A percentile compares a stretch with the other conserved stretches of the same genome.
Conservation (phyloP, 768 basidiomycete species). For the Macrocybe gigantea region DNA sequence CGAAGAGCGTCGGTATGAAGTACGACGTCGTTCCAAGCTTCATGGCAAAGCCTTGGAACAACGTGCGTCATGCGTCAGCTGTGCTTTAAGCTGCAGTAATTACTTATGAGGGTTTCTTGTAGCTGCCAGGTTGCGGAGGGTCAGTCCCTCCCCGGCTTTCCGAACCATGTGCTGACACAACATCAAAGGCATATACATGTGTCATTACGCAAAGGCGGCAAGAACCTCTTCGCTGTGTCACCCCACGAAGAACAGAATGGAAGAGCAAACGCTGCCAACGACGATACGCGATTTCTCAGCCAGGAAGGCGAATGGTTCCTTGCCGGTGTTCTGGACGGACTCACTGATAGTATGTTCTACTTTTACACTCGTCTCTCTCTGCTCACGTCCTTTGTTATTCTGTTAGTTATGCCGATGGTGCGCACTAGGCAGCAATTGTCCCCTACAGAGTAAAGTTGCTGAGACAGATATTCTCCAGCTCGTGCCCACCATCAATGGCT, state of each 20-base stretch:
- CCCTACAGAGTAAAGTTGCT: background rate
- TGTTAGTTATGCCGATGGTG: slow-evolving; percentile 76
- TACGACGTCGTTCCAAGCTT: slow-evolving; percentile 89
- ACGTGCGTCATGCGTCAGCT: slow-evolving; percentile 43
- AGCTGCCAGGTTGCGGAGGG: slow-evolving; percentile 98
- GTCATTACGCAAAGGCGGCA: slow-evolving; percentile 69
- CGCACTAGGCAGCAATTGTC: slow-evolving; percentile 9
- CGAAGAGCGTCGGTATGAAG: slow-evolving; percentile 90
- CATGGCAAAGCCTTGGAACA: slow-evolving; percentile 97
- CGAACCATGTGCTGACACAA: too few relatives aligned
- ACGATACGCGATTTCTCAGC: slow-evolving; percentile 83
- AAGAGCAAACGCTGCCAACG: slow-evolving; percentile 62
- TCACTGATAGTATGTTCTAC: slow-evolving; percentile 69
- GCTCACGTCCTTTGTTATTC: background rate
- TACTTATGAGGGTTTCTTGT: background rate
- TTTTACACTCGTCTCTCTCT: background rate
- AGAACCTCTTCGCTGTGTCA: slow-evolving; percentile 74
- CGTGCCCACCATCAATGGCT: slow-evolving; percentile 91
- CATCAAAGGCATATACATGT: slow-evolving; percentile 80
- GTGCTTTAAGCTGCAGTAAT: background rate
- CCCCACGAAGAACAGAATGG: slow-evolving; percentile 57
- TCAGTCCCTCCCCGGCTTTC: slow-evolving; percentile 20
- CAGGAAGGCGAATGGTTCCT: slow-evolving; percentile 86
- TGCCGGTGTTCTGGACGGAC: slow-evolving; percentile 86
- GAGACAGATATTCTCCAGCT: slow-evolving; percentile 33